Evolutionary conservation across 2,329 filamentous ascomycete species (phyloP), one percentile per base, ranked within the genome.

Genomic region (Trichoderma atrobrunneum): DNA sequence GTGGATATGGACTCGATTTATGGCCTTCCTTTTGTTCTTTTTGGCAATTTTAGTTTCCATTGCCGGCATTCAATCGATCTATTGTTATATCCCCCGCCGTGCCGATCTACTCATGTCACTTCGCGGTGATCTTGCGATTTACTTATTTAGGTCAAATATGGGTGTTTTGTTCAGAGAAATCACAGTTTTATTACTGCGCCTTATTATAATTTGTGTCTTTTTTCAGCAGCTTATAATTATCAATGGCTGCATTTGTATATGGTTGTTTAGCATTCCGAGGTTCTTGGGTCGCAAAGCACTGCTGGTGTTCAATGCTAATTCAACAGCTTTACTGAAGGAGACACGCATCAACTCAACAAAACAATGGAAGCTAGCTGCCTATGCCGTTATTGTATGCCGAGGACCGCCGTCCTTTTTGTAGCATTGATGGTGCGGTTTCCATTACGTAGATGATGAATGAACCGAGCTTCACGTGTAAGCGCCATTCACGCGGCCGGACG

Each of bases 401-500:
- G 43, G 1, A 51, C 43, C n/a, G 7, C 1, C n/a, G 39, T 43
- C 24, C 36, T 5, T 21, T 21, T 21, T n/a, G 30, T 10, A 43
- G 21, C 11, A n/a, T 63, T 14, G 21, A 43, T 16, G 21, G 5
- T 28, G 30, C 3, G 1, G 3, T 18, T n/a, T 60, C 32, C 5
- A 34, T 63, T 48, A 63, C 60, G 60, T 48, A 63, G 14, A 63
- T 16, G 21, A 12, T 39, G 32, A 5, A n/a, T n/a, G 16, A 7
- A 11, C 51, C 26, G n/a, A 67, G 34, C 18, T 61, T 61, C 36
- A 48, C n/a, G 56, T 48, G 54, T n/a, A 26, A 61, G 65, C 56
- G 65, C 56, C 36, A 51, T 69, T 60, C 34, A 60, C 36, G 54
- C 65, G 65, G 39, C 26, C 65, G 54, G 65, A 60, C 34, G 26